phyloP scores from a whole-genome alignment of 352 stramenopile species.

The Aphanomyces stellatus region DNA sequence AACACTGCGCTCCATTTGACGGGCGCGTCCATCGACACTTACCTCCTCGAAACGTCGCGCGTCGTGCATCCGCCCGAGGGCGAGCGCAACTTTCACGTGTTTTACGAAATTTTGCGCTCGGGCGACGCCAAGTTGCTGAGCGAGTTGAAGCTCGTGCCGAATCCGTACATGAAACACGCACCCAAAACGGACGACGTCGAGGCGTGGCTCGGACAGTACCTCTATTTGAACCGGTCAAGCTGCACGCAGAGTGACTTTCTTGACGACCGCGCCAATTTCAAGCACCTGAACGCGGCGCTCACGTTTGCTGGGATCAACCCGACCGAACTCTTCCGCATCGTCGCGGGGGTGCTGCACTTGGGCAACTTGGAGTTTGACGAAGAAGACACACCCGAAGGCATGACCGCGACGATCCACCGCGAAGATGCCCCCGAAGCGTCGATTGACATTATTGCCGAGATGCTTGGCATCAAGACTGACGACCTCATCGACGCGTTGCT shows the following conservation, averaged over 20 bases:
- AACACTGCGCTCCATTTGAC: constrained; percentile 26
- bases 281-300: constrained; percentile 26
- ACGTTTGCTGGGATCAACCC: constrained; percentile 27
- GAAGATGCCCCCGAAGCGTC: constrained; percentile 17
- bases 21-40: constrained; percentile 35
- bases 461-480: constrained; percentile 49
- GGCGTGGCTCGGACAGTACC: constrained; percentile 2
- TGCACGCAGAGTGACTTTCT: constrained; percentile 20
- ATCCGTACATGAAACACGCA: constrained; percentile 23
- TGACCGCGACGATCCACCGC: background rate
- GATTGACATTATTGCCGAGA: constrained; percentile 32
- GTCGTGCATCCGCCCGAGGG: constrained; percentile 23
- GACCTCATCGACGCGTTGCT: constrained; percentile 57
- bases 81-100: constrained; percentile 22
- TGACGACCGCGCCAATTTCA: constrained; percentile 33
- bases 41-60: constrained; percentile 62
- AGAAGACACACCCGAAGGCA: constrained; percentile 16
- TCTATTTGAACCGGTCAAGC: constrained; percentile 16
- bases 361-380: constrained; percentile 41
- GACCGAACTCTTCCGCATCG: constrained; percentile 27
- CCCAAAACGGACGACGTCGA: background rate
- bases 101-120: constrained; percentile 22
- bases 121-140: background rate
- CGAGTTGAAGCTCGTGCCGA: constrained; percentile 26
- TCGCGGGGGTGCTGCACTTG: constrained; percentile 36